Evolutionary conservation across 2,329 filamentous ascomycete genomes (phyloP), one percentile per base, ranked within the genome.

Genomic region (Fusarium drepaniforme): DNA sequence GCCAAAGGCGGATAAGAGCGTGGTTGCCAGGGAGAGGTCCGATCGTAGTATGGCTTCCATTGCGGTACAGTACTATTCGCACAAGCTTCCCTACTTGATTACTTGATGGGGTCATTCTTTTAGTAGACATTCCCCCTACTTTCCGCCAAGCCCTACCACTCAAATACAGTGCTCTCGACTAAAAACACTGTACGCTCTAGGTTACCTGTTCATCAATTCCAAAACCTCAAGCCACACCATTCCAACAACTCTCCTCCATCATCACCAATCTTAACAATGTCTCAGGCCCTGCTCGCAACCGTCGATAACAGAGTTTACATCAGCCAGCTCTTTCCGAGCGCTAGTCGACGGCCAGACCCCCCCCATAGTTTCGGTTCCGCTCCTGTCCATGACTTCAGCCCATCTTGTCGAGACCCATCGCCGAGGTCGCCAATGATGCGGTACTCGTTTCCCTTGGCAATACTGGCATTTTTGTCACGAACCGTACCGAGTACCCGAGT

Each of bases 141-240:
- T 15, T 3, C 49, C 12, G n/a, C 18, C 18, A 13, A 15, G 28
- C 13, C 18, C 7, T 21, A 8, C 33, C 7, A 25, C 12, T 15
- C 5, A 33, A 28, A 30, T 44, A 53, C 51, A 66, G 49, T 64
- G 30, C 21, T 9, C 1, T 2, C 0, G 1, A 13, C 2, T 0
- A 3, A 3, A 0, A 2, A 7, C 56, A 74, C 71, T 71, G 60
- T 71, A 12, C 7, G 4, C 8, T 1, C 13, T 21, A 33, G 30
- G 30, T 33, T 23, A n/a, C 46, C 53, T 37, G 62, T 33, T 64
- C 59, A 51, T 37, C 30, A 56, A 37, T 40, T 53, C 42, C 66
- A 46, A 21, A 33, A 56, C n/a, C 16, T 65, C 42, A 59, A 58
- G 46, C 51, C 65, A 72, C 60, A 56, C 18, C 74, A 75, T 75